Conservation (phyloP, 1,139 yeast genomes). For the Nematodospora anomalae region DNA sequence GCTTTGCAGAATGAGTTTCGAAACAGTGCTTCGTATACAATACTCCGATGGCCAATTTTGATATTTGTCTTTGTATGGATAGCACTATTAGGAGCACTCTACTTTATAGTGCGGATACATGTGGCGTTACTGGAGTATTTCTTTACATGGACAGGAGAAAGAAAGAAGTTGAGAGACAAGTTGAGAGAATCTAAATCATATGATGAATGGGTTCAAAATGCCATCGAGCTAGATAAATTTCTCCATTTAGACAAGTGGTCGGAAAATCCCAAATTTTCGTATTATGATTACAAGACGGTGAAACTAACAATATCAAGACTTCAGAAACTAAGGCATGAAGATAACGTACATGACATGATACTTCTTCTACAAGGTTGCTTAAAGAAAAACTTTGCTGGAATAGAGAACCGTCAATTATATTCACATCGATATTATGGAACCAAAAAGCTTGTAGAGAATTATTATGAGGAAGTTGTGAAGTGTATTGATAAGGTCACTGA, state of each 20-base stretch:
- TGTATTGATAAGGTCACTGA: conserved; percentile 48
- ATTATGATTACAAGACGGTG: conserved; percentile 67
- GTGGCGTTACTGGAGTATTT: conserved; percentile 65
- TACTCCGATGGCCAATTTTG: conserved; percentile 68
- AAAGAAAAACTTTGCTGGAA: conserved; percentile 75
- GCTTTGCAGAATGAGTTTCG: conserved; percentile 44
- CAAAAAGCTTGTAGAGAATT: conserved; percentile 56
- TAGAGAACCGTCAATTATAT: conserved; percentile 69
- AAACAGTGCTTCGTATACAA: conserved; percentile 48
- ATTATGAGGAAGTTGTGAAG: conserved; percentile 52
- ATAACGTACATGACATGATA: conserved; percentile 49
- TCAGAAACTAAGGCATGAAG: conserved; percentile 29
- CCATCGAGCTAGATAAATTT: conserved; percentile 55
- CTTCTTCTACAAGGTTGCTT: conserved; percentile 64
- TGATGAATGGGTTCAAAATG: conserved; percentile 63
- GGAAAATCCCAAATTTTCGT: conserved; percentile 58
- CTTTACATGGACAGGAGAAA: conserved; percentile 60
- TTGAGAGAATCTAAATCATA: conserved; percentile 52
- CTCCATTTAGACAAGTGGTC: conserved; percentile 68
- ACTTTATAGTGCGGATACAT: conserved; percentile 55
- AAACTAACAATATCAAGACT: conserved; percentile 50
- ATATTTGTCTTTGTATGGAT: conserved; percentile 56
- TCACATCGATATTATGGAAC: conserved; percentile 79
- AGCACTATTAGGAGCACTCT: conserved; percentile 45
- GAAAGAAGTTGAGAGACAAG: conserved; percentile 49